A percentile compares a stretch with the other conserved stretches of the same genome.
Evolutionary conservation across 495 filamentous ascomycete species (phyloP).

Genomic region (Aspergillus olivimuriae): DNA sequence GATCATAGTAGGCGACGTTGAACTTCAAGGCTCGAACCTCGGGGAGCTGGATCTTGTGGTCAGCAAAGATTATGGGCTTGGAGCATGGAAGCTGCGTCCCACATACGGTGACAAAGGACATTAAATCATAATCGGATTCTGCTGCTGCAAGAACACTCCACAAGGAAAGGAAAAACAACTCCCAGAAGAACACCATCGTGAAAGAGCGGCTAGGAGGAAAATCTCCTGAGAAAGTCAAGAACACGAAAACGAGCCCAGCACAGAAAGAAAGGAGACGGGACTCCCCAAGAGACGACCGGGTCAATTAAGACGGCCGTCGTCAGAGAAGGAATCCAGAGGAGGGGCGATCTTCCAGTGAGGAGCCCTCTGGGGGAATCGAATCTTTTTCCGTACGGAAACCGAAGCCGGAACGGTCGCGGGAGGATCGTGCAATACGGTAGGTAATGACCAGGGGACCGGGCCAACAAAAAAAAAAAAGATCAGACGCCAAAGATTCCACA

Average conservation of each 20-base stretch:
- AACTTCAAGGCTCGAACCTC: constrained; percentile 20
- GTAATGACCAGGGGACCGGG: not conserved
- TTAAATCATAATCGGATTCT: constrained; percentile 30
- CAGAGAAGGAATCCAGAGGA: not conserved
- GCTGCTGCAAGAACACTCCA: constrained; percentile 21
- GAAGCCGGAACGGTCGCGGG: not conserved
- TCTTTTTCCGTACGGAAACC: not conserved
- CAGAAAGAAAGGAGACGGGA: constrained; percentile 1
- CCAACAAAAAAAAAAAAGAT: constrained; percentile 1
- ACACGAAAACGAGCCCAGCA: constrained; percentile 9
- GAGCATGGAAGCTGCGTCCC: not conserved
- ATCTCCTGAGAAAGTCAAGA: constrained; percentile 14
- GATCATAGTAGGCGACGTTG: constrained; percentile 18
- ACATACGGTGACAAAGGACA: constrained; percentile 37
- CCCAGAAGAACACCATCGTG: constrained; percentile 23
- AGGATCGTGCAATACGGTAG: not conserved
- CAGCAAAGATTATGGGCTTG: not conserved
- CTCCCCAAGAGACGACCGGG: not conserved
- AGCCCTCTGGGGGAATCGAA: not conserved
- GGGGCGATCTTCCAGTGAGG: not conserved
- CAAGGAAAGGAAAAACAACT: constrained; percentile 23
- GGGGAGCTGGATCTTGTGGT: constrained; percentile 16
- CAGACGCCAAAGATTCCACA: constrained; percentile 7
- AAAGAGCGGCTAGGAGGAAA: constrained; percentile 29
- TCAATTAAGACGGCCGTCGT: not conserved